A percentile compares a stretch with the other conserved stretches of the same genome.
Evolutionary conservation across 768 basidiomycete species (phyloP).

Genomic region (Aureoboletus auriporus): DNA sequence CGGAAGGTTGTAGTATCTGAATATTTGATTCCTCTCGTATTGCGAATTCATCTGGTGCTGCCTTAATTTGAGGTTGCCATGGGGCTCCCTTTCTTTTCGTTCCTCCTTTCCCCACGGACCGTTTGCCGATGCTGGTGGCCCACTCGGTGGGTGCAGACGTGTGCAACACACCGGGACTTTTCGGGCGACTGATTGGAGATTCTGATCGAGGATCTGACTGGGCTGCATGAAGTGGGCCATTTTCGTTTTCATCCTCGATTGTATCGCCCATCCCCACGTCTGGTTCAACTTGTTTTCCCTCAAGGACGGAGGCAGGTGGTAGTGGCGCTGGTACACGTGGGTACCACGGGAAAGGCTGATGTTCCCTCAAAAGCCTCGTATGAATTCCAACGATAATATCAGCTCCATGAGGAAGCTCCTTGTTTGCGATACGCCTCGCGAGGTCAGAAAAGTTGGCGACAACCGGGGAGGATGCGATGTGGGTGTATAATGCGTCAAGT

Average conservation of each 20-base stretch:
- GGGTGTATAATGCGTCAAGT: conserved; percentile 15
- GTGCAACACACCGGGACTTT: too few relatives aligned
- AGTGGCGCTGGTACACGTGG: neutral
- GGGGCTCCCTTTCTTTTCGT: too few relatives aligned
- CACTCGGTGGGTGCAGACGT: too few relatives aligned
- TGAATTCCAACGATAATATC: conserved; percentile 19
- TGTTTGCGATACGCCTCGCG: conserved; percentile 12
- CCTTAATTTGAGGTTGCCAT: too few relatives aligned
- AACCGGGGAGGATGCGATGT: conserved; percentile 16
- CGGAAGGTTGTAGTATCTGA: too few relatives aligned
- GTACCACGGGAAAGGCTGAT: neutral
- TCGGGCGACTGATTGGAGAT: too few relatives aligned
- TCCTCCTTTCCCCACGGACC: too few relatives aligned
- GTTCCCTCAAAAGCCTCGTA: conserved; percentile 11
- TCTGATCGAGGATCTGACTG: too few relatives aligned
- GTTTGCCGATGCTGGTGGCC: too few relatives aligned
- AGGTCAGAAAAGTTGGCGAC: conserved; percentile 11
- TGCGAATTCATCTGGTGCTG: too few relatives aligned
- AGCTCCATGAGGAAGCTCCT: conserved; percentile 18
- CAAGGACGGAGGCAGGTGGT: neutral
- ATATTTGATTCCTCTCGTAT: too few relatives aligned
- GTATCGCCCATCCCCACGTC: neutral
- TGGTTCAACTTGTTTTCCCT: neutral
- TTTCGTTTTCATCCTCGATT: neutral
- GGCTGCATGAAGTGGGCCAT: neutral